Percentiles rank a stretch among this genome's conserved stretches.
Conservation (phyloP, 495 filamentous ascomycete genomes). For the Podospora anserina region DNA sequence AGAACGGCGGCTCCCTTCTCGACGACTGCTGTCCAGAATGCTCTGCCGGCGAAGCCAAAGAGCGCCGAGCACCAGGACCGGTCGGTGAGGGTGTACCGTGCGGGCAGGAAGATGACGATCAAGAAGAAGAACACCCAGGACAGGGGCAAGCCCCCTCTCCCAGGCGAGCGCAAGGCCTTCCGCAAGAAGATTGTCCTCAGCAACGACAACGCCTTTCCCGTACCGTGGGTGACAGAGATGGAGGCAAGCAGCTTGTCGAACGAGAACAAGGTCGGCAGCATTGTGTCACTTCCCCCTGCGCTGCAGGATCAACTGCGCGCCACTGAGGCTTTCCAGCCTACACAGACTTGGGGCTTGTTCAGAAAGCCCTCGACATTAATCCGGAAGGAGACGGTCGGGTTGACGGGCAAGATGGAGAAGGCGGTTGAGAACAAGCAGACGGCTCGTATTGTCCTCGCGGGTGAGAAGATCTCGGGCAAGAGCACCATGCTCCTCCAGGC, state of each 20-base stretch:
- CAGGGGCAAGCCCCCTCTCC: constrained; percentile 51
- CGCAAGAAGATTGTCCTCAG: constrained; percentile 86
- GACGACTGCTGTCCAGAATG: constrained; percentile 20
- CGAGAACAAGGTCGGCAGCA: constrained; percentile 54
- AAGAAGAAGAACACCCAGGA: constrained; percentile 45
- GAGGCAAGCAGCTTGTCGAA: constrained; percentile 53
- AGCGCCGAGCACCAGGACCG: constrained; percentile 2
- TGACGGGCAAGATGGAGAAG: constrained; percentile 58
- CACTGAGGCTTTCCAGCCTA: constrained; percentile 84
- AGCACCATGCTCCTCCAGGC: constrained; percentile 81
- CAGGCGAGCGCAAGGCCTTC: constrained; percentile 80
- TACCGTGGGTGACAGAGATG: constrained; percentile 62
- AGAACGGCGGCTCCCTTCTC: constrained; percentile 29
- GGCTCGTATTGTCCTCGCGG: constrained; percentile 66
- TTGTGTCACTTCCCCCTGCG: constrained; percentile 65
- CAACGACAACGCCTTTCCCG: constrained; percentile 85
- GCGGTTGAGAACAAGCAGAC: constrained; percentile 55
- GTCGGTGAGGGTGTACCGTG: constrained; percentile 22
- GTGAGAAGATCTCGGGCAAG: constrained; percentile 74
- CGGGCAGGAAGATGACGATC: constrained; percentile 40
- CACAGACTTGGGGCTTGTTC: constrained; percentile 86
- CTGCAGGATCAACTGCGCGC: constrained; percentile 76
- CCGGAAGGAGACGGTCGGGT: constrained; percentile 67
- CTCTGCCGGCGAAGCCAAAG: neutral
- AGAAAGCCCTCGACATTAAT: constrained; percentile 71